phyloP scores from a whole-genome alignment of 2,329 filamentous ascomycete species.

The Epichloe amarillans region DNA sequence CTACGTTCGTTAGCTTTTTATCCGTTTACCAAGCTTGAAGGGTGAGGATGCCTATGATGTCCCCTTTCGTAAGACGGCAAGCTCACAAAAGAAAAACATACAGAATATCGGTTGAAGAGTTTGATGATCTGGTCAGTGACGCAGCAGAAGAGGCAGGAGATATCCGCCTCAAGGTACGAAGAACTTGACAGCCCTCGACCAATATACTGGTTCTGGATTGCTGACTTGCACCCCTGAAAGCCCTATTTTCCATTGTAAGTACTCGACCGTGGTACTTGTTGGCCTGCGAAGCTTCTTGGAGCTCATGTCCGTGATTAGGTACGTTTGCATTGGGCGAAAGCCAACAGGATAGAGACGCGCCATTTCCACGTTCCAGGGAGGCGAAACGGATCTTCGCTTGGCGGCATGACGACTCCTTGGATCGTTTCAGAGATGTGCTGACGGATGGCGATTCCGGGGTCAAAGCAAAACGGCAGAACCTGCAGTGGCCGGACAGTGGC shows the following conservation, averaged over 20 bases:
- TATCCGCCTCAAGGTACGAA: slow-evolving; percentile 38
- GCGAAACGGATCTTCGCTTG: background rate
- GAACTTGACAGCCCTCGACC: background rate
- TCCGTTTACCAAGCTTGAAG: slow-evolving; percentile 37
- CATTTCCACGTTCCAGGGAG: background rate
- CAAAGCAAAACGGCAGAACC: too few relatives aligned
- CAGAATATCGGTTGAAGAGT: slow-evolving; percentile 45
- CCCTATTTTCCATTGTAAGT: slow-evolving; percentile 50
- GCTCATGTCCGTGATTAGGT: slow-evolving; percentile 24
- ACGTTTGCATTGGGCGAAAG: slow-evolving; percentile 50
- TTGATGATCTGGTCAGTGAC: slow-evolving; percentile 41
- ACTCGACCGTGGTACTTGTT: background rate
- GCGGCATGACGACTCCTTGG: background rate
- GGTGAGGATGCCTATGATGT: slow-evolving; percentile 21
- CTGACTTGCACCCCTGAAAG: slow-evolving; percentile 18
- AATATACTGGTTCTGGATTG: background rate
- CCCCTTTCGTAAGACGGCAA: background rate
- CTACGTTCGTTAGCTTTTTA: slow-evolving; percentile 43
- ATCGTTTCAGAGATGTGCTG: background rate
- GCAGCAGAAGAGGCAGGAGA: slow-evolving; percentile 41
- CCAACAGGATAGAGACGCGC: slow-evolving; percentile 17
- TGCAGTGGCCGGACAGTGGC: background rate
- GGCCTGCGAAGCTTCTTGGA: background rate
- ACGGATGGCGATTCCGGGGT: too few relatives aligned
- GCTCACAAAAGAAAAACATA: background rate